Evolutionary conservation across 2,329 filamentous ascomycete genomes (phyloP).

Genomic region (Beauveria caledonica): DNA sequence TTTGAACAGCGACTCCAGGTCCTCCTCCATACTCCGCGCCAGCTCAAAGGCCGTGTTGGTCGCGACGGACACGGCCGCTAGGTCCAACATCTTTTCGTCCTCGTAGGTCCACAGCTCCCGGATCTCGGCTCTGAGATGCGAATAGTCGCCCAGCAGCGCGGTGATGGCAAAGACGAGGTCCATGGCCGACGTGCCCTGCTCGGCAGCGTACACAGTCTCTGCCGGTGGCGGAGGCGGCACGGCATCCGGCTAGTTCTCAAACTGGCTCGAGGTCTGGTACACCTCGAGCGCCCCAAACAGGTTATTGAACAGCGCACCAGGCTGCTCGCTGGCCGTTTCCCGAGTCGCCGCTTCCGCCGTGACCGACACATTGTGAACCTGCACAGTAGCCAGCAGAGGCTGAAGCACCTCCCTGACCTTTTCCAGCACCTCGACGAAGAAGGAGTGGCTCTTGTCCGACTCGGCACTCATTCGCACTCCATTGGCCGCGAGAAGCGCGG

Average conservation of each 20-base stretch:
- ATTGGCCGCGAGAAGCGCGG: conserved; percentile 2
- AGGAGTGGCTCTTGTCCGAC: conserved; percentile 12
- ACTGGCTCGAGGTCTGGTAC: conserved; percentile 14
- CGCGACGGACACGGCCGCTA: conserved; percentile 16
- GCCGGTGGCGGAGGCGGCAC: not conserved
- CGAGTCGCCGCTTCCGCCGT: not conserved
- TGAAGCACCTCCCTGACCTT: conserved; percentile 15
- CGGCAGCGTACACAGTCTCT: conserved; percentile 10
- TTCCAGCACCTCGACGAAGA: conserved; percentile 17
- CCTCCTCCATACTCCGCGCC: conserved; percentile 26
- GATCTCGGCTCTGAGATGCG: conserved; percentile 6
- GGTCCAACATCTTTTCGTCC: conserved; percentile 7
- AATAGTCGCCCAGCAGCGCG: conserved; percentile 12
- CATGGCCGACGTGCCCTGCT: conserved; percentile 11
- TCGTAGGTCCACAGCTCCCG: conserved; percentile 12
- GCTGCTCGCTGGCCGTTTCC: not conserved
- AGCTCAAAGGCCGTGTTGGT: conserved; percentile 17
- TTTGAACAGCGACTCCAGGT: conserved; percentile 32
- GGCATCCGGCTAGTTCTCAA: conserved; percentile 14
- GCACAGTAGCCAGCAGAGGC: conserved; percentile 11
- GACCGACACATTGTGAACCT: not conserved
- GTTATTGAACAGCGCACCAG: conserved; percentile 1
- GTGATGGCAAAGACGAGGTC: conserved; percentile 13
- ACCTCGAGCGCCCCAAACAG: conserved; percentile 14
- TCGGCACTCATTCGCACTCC: not conserved